Conservation (phyloP, 1,284 basidiomycete genomes). For the Cryptococcus sp. region DNA sequence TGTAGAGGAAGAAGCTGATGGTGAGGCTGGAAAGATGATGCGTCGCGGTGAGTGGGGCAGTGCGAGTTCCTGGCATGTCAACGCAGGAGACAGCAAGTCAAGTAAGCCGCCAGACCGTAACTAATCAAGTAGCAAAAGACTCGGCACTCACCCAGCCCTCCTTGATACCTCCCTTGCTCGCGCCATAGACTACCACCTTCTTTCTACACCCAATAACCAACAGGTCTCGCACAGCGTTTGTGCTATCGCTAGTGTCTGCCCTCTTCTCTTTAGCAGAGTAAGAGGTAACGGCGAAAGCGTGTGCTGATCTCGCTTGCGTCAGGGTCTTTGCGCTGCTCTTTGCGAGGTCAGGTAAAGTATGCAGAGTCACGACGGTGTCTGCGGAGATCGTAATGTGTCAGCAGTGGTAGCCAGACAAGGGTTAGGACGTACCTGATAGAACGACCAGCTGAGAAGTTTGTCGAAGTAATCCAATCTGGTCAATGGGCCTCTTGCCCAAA, state of each 20-base stretch:
- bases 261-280: conserved; percentile 23
- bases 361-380: conserved; percentile 51
- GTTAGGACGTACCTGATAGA: conserved; percentile 67
- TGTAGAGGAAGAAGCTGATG: conserved; percentile 33
- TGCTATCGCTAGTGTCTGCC: conserved; percentile 22
- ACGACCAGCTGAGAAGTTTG: conserved; percentile 78
- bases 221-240: conserved; percentile 63
- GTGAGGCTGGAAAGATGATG: conserved; percentile 42
- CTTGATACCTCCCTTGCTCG: conserved; percentile 30
- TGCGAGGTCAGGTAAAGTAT: conserved; percentile 64
- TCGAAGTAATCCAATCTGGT: conserved; percentile 80
- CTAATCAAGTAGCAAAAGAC: neutral
- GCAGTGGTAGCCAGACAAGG: conserved; percentile 3
- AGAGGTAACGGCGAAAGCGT: conserved; percentile 68
- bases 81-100: too few relatives aligned
- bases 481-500: conserved; percentile 70
- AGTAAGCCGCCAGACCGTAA: too few relatives aligned
- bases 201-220: conserved; percentile 83
- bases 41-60: conserved; percentile 80
- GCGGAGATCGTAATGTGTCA: neutral
- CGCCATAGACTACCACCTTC: conserved; percentile 70
- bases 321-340: conserved; percentile 67
- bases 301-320: conserved; percentile 71
- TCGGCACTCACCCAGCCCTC: conserved; percentile 21
- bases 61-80: conserved; percentile 63